Evolutionary conservation across 139 green algal species (phyloP).

Genomic region (Pleodorina starrii): DNA sequence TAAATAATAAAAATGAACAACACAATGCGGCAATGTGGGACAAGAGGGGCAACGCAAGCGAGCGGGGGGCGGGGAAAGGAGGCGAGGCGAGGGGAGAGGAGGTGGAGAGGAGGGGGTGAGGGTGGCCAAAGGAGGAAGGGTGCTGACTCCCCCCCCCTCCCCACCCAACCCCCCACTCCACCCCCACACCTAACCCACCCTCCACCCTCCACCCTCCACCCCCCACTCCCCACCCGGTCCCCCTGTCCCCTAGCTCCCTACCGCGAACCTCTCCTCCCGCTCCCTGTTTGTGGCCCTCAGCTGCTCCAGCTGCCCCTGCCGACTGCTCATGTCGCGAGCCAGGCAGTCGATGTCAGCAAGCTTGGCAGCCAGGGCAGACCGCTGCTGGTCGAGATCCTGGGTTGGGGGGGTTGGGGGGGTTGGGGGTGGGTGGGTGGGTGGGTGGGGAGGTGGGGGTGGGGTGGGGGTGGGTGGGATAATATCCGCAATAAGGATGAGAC

Average conservation of each 20-base stretch:
- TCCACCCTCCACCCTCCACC: not conserved
- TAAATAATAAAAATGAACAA: no score
- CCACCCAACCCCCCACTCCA: no score
- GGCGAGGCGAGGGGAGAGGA: no score
- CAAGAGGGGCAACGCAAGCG: no score
- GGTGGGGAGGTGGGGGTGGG: not conserved
- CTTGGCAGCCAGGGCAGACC: not conserved
- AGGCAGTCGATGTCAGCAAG: not conserved
- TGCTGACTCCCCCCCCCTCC: no score
- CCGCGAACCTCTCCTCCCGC: conserved; percentile 21
- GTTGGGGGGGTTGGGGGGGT: not conserved
- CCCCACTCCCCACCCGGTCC: not conserved
- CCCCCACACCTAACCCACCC: not conserved
- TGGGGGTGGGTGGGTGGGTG: not conserved
- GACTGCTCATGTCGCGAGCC: not conserved
- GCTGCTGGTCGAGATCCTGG: conserved; percentile 21
- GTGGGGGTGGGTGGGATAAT: not conserved
- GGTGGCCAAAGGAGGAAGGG: no score
- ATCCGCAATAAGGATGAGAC: no score
- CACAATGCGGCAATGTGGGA: no score
- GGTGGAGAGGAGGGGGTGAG: no score
- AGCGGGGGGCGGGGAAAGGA: no score
- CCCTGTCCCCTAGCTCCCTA: not conserved
- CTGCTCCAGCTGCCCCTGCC: conserved; percentile 35
- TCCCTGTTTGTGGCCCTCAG: conserved; percentile 49